Conservation (phyloP, 1,139 yeast species). For the Pneumocystis murina region DNA sequence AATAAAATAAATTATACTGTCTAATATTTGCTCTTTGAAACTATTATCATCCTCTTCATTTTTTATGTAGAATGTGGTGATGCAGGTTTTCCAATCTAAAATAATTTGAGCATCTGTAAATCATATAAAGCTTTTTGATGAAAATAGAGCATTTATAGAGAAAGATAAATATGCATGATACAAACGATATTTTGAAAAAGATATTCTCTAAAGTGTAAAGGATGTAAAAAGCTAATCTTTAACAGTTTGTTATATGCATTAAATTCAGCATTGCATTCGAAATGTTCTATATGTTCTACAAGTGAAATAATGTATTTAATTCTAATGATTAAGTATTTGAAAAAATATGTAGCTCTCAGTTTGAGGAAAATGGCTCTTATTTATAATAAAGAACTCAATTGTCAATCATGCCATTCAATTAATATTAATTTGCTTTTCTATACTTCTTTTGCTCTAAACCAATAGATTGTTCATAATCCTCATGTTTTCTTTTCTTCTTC, state of each 20-base stretch:
- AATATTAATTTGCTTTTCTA: not conserved
- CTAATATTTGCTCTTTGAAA: constrained; percentile 23
- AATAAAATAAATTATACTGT: constrained; percentile 19
- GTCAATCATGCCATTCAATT: not conserved
- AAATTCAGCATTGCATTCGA: not conserved
- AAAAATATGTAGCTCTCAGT: not conserved
- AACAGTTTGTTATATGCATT: not conserved
- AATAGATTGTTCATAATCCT: not conserved
- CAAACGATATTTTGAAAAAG: constrained; percentile 19
- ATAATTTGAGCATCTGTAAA: not conserved
- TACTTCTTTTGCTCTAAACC: not conserved
- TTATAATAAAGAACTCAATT: not conserved
- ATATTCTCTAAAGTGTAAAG: constrained; percentile 24
- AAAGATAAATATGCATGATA: constrained; percentile 21
- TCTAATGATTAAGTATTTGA: not conserved
- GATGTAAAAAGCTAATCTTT: constrained; percentile 18
- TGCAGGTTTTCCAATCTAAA: not conserved
- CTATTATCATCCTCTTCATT: constrained; percentile 24
- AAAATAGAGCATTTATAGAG: not conserved
- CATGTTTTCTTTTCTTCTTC: not conserved
- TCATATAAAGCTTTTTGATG: not conserved
- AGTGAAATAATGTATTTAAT: not conserved
- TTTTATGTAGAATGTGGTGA: constrained; percentile 23
- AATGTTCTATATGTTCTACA: not conserved
- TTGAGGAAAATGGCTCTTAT: not conserved